phyloP scores from a whole-genome alignment of 208 protist genomes.

The Trypanosoma theileri region DNA sequence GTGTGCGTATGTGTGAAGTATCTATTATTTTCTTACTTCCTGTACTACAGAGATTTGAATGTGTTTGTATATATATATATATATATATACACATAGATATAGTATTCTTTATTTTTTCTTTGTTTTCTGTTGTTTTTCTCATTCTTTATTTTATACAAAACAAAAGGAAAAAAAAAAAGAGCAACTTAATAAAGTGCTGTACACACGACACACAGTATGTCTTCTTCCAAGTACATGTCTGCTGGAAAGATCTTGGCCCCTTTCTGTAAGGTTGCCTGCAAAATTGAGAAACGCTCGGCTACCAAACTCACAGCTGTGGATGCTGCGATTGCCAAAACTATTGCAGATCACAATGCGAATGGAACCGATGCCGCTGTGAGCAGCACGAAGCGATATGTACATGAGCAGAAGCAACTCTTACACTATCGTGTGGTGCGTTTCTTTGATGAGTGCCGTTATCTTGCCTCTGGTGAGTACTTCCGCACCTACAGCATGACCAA shows the following conservation, averaged over 20 bases:
- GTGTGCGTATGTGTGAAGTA: no score
- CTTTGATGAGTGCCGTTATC: conserved; percentile 70
- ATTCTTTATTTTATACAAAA: conserved; percentile 13
- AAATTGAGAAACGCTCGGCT: conserved; percentile 63
- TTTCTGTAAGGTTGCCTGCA: conserved; percentile 52
- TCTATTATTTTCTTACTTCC: no score
- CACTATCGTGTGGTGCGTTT: conserved; percentile 81
- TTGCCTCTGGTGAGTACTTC: conserved; percentile 73
- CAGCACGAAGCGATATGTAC: conserved; percentile 57
- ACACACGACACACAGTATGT: conserved; percentile 3
- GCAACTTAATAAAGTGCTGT: neutral
- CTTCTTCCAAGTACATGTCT: conserved; percentile 16
- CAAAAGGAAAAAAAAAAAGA: conserved; percentile 36
- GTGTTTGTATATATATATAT: no score
- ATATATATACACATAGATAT: no score
- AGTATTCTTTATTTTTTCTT: no score
- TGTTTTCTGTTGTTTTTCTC: no score
- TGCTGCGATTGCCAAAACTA: conserved; percentile 38
- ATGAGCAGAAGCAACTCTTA: conserved; percentile 73
- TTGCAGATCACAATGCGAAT: conserved; percentile 50
- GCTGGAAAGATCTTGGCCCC: conserved; percentile 43
- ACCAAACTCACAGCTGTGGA: conserved; percentile 44
- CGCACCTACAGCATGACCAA: conserved; percentile 53
- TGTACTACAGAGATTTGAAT: no score
- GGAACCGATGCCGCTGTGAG: conserved; percentile 70